Evolutionary conservation across 2,329 filamentous ascomycete genomes (phyloP), one percentile per base, ranked within the genome.

Genomic region (Fusarium avenaceum): DNA sequence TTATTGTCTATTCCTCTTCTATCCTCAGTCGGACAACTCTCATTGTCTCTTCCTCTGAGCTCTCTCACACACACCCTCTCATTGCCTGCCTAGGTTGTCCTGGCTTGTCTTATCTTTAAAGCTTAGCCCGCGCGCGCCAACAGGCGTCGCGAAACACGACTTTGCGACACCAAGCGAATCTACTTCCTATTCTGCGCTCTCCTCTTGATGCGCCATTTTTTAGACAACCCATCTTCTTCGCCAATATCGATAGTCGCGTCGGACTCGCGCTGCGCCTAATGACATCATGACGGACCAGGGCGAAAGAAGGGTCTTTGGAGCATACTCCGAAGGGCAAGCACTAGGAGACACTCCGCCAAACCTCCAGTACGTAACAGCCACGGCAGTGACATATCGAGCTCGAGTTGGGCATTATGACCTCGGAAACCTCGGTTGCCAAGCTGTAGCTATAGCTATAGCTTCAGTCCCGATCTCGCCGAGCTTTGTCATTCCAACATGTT

Each of bases 241-340:
- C 43, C 42, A 47, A 42, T 38, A 60, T 54, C 26, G 46, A 61
- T 57, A 40, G 57, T 69, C 67, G 55, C 60, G n/a, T 46, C 38
- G 49, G 47, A 65, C 54, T 67, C 53, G 42, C 44, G 62, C 58
- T 52, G 44, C 51, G 46, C 49, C 59, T 45, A 28, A 74, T 70
- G 70, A 63, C 67, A 74, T 70, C 67, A 79, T 78, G 78, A 74
- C 78, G 51, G 77, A 78, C 51, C 73, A 74, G 51, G 69, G 68
- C 46, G 74, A 76, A 40, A 82, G 76, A 83, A 80, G 70, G 77
- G 81, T 48, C 83, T 86, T 63, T 83, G 81, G 82, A 78, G 80
- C 62, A 76, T 88, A 56, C 80, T 88, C 69, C 82, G 85, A 65
- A 82, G 78, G 63, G 80, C 80, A 63, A 85, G 82, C 74, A 77